Percentiles rank a stretch among this genome's conserved stretches.
Conservation (phyloP, 352 stramenopile species). For the Phytophthora vignae region DNA sequence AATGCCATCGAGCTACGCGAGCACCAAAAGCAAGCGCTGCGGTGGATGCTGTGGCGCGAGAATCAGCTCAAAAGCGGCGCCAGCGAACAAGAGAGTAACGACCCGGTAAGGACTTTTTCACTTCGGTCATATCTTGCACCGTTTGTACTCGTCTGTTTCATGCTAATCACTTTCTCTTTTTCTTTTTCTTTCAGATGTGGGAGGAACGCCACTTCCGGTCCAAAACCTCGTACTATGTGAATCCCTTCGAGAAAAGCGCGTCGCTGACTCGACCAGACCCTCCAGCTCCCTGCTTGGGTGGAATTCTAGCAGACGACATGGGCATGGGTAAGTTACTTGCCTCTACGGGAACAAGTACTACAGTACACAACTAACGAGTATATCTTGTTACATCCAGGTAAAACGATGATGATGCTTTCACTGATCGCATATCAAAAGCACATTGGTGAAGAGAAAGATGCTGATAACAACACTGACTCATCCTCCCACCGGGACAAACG, state of each 20-base stretch:
- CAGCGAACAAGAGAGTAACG: constrained; percentile 41
- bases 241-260: constrained; percentile 81
- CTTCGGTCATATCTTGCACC: background rate
- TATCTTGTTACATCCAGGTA: constrained; percentile 39
- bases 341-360: no score
- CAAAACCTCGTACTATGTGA: constrained; percentile 78
- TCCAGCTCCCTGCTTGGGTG: constrained; percentile 71
- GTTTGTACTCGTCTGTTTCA: background rate
- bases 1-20: constrained; percentile 73
- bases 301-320: constrained; percentile 93
- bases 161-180: constrained; percentile 19
- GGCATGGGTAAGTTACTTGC: constrained; percentile 78
- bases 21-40: constrained; percentile 85
- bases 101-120: constrained; percentile 51
- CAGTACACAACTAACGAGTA: no score
- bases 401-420: constrained; percentile 87
- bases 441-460: constrained; percentile 24
- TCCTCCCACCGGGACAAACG: constrained; percentile 8
- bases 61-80: constrained; percentile 38
- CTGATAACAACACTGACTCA: constrained; percentile 1
- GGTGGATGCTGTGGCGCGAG: constrained; percentile 91
- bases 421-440: constrained; percentile 70
- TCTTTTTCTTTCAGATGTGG: constrained; percentile 62
- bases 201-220: constrained; percentile 62
- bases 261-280: constrained; percentile 65